Evolutionary conservation across 139 green algal genomes (phyloP), one percentile per base, ranked within the genome.

Genomic region (Diplosphaera chodatii): DNA sequence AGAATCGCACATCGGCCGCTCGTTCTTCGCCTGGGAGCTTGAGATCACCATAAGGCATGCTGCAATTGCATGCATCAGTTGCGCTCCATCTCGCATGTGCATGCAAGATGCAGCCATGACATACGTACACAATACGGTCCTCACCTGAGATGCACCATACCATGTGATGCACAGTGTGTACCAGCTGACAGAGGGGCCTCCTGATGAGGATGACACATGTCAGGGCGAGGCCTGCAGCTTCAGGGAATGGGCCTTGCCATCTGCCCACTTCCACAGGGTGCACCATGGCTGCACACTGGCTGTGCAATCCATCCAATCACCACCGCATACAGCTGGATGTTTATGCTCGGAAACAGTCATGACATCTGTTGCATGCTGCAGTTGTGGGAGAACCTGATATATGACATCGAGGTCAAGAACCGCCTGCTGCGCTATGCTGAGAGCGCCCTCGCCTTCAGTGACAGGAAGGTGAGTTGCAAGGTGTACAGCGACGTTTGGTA

Each of bases 401-500:
- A 90, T 71, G 91, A 96, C 25, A 78, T 28, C 10, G 79, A 73
- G 25, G 41, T 75, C 68, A 64, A 72, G 64, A 56, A 72, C 55
- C 79, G 86, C 20, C 83, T 98, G 74, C 77, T 97, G 68, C 76
- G 77, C 6, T 98, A 97, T 76, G 88, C 93, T 32, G 69, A 32
- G 30, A 93, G 70, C n/a, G 90, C 94, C 4, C 84, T 98, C 74
- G 74, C 93, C 28, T 98, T 98, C 78, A 74, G 79, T 2, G 81
- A 97, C 21, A 23, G 28, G 5, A 78, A 83, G 1, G 94, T 98
- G n/a, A 74, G 91, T 48, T 48, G 37, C 37, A 48, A 20, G n/a
- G n/a, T n/a, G n/a, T n/a, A n/a, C 76, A 10, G 37, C 37, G 37
- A 48, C 10, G 37, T 10, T 20, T 48, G 8, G 8, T 48, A 48